phyloP scores from a whole-genome alignment of 2,329 filamentous ascomycete genomes.

The Pyrenophora graminea region DNA sequence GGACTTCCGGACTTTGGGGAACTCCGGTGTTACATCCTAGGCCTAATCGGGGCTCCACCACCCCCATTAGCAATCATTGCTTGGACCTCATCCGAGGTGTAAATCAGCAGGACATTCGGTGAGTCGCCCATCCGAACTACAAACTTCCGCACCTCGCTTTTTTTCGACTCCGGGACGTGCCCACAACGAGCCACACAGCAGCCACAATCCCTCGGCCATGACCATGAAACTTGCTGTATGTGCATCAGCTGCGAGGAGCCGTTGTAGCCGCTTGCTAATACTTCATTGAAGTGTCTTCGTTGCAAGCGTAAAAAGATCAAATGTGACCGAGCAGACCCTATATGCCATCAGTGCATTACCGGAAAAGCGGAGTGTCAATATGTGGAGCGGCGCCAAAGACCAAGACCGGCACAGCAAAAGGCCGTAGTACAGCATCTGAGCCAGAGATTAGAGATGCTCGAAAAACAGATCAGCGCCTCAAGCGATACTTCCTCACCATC shows the following conservation, averaged over 20 bases:
- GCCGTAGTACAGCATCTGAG: constrained; percentile 25
- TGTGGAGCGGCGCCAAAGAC: constrained; percentile 32
- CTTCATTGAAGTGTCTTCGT: constrained; percentile 19
- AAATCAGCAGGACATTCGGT: background rate
- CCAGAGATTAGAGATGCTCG: constrained; percentile 30
- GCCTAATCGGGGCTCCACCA: background rate
- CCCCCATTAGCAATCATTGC: background rate
- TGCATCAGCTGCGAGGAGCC: background rate
- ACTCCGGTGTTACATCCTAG: background rate
- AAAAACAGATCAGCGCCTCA: constrained; percentile 24
- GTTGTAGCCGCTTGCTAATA: background rate
- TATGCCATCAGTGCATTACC: constrained; percentile 33
- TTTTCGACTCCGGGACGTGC: background rate
- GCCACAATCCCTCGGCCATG: background rate
- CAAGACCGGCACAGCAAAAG: constrained; percentile 30
- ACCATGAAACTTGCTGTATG: constrained; percentile 23
- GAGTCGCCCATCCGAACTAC: background rate
- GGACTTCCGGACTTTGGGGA: background rate
- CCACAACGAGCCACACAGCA: background rate
- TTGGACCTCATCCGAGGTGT: background rate
- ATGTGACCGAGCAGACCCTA: constrained; percentile 31
- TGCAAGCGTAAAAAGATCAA: constrained; percentile 37
- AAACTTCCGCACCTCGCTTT: background rate
- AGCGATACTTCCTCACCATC: constrained; percentile 8
- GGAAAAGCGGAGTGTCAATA: constrained; percentile 34